These are phyloP conservation scores for Smittium culicis DNA, from an alignment of 371 early-diverging fungal species.

Conservation along the genomic window DNA sequence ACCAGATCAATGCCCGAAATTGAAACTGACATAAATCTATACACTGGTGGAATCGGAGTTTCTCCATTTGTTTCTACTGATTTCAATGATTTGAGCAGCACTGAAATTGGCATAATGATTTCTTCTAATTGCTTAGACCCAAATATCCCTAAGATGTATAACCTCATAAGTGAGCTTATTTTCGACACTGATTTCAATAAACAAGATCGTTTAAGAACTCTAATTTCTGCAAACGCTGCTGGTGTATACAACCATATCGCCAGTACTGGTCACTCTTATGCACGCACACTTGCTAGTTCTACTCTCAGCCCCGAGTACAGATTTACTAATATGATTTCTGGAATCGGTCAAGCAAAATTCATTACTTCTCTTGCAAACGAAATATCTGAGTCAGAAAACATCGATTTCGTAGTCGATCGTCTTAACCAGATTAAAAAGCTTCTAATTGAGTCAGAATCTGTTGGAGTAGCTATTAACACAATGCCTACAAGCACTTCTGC, in stretches of 20 bases:
- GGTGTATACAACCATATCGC: conserved; percentile 66
- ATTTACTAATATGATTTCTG: conserved; percentile 45
- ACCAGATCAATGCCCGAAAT: conserved; percentile 62
- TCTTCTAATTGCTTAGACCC: conserved; percentile 52
- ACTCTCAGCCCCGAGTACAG: conserved; percentile 41
- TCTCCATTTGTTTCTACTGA: conserved; percentile 50
- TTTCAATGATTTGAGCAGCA: conserved; percentile 28
- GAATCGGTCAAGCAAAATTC: conserved; percentile 68
- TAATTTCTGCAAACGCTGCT: conserved; percentile 55
- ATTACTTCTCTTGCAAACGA: conserved; percentile 46
- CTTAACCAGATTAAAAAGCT: conserved; percentile 31
- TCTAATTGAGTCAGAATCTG: conserved; percentile 29
- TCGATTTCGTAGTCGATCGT: conserved; percentile 41
- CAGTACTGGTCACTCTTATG: conserved; percentile 69
- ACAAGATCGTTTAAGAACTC: conserved; percentile 50
- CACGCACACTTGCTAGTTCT: conserved; percentile 55
- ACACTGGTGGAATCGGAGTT: conserved; percentile 72
- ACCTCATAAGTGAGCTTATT: conserved; percentile 49
- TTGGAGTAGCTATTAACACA: conserved; percentile 55
- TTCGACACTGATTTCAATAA: conserved; percentile 64
- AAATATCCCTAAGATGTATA: conserved; percentile 60
- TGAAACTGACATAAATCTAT: conserved; percentile 69
- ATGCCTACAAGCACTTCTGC: conserved; percentile 42
- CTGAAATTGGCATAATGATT: conserved; percentile 25
- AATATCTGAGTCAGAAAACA: conserved; percentile 35